Base-by-base conservation (phyloP, 2,329 filamentous ascomycete species). In the Blastomyces gilchristii region DNA sequence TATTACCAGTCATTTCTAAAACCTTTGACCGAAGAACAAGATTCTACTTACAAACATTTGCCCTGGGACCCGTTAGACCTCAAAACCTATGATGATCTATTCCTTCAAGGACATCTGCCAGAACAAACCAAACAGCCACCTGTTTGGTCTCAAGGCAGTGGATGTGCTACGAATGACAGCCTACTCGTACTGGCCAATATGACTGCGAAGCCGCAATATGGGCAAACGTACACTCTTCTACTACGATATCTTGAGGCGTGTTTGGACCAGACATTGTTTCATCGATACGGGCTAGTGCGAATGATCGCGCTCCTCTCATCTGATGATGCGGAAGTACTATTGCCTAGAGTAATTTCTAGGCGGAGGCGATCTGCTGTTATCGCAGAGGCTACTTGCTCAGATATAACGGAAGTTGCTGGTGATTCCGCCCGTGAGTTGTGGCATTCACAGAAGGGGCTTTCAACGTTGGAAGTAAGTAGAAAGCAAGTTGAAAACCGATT, bases 261-360 rank as follows among this genome's bases (percentile, higher is more conserved):
- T 62, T 80, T 84, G 65, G 77, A 79, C 2, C 80, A 84, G 59
- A 74, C 79, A 0, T 78, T 87, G 0, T 84, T 95, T 68, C 88
- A 96, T 68, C 79, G 80, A 37, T 92, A 91, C 71, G 93, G 93
- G 2, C 82, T 87, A 22, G 86, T 96, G 2, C 85, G 91, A 58
- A 87, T 93, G 79, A 80, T 97, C 0, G 72, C 92, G 49, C 92
- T 91, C 86, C 70, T 86, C 3, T 81, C 83, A 0, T 79, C 86
- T 53, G 78, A 82, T 0, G 87, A 90, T 63, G 85, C 85, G 66
- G 69, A 74, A 7, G 65, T 73, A 1, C 67, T 90, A 0, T 64
- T 96, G 8, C 88, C 92, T 0, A 83, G 82, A 61, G 76, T 78
- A 1, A 71, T 88, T 2, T 73, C 78, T 43, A 73, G 78, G 0